phyloP scores from a whole-genome alignment of 2,329 filamentous ascomycete species.

The Parastagonospora avenae region DNA sequence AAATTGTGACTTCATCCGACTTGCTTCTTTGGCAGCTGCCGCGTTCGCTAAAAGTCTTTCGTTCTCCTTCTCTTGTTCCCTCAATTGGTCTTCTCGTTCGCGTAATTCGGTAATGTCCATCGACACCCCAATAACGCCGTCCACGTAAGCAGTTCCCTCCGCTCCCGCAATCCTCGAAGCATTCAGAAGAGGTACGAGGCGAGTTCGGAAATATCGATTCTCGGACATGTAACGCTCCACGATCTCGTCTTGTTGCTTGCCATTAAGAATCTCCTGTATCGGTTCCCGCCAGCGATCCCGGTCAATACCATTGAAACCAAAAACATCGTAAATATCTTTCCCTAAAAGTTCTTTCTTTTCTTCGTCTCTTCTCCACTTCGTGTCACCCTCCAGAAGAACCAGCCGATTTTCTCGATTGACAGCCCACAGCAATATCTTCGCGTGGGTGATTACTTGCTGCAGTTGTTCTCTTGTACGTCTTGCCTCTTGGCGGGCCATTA shows the following conservation, averaged over 20 bases:
- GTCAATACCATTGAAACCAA: constrained; percentile 46
- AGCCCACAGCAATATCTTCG: constrained; percentile 76
- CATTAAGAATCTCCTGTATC: constrained; percentile 69
- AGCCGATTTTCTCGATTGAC: constrained; percentile 67
- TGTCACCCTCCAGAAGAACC: constrained; percentile 72
- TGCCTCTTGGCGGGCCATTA: constrained; percentile 69
- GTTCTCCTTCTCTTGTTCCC: constrained; percentile 71
- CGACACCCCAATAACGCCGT: constrained; percentile 77
- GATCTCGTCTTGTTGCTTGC: constrained; percentile 63
- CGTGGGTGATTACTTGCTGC: constrained; percentile 73
- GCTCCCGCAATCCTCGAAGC: constrained; percentile 60
- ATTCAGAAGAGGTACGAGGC: constrained; percentile 69
- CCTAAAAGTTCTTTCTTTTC: constrained; percentile 54
- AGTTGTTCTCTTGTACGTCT: constrained; percentile 72
- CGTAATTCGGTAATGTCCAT: constrained; percentile 79
- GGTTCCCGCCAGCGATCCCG: constrained; percentile 58
- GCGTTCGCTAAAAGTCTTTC: constrained; percentile 73
- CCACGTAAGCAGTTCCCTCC: constrained; percentile 60
- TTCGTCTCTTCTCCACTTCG: constrained; percentile 52
- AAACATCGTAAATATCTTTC: constrained; percentile 67
- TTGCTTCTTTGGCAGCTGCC: constrained; percentile 79
- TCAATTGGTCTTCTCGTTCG: constrained; percentile 66
- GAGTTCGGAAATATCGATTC: constrained; percentile 71
- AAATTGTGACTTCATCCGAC: constrained; percentile 79
- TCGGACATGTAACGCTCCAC: constrained; percentile 66